Evolutionary conservation across 176 grass and related monocot species (phyloP).

Genomic region (Oryza meyeriana): DNA sequence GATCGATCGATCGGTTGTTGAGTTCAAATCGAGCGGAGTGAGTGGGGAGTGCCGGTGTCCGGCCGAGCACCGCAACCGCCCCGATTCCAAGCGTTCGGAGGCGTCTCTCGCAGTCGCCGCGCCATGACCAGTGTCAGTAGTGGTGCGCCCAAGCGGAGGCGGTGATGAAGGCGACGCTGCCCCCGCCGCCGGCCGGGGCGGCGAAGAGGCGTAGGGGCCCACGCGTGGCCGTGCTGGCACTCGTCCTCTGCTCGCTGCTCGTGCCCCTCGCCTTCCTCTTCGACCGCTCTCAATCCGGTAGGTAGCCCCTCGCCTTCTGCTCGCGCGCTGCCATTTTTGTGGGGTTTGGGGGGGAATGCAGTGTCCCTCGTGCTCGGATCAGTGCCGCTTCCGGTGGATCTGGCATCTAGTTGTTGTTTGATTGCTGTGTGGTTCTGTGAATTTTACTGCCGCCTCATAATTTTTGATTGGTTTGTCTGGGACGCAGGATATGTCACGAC

Average conservation of each 20-base stretch:
- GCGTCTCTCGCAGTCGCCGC: not conserved
- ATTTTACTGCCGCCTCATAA: not conserved
- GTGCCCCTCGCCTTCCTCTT: slow-evolving; percentile 80
- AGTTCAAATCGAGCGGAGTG: not conserved
- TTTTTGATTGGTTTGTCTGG: not conserved
- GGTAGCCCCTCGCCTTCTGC: not conserved
- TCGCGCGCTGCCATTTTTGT: not conserved
- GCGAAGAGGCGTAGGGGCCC: slow-evolving; percentile 57
- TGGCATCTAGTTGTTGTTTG: not conserved
- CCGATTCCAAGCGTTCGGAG: not conserved
- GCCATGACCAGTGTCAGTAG: slow-evolving; percentile 36
- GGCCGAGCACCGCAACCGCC: not conserved
- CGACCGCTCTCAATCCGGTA: slow-evolving; percentile 66
- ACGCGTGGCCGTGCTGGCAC: slow-evolving; percentile 64
- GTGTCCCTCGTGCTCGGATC: slow-evolving; percentile 17
- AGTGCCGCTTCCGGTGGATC: slow-evolving; percentile 22
- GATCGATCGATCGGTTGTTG: not conserved
- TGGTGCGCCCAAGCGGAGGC: not conserved
- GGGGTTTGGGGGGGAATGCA: not conserved
- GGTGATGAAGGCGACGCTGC: slow-evolving; percentile 54
- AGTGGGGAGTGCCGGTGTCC: not conserved
- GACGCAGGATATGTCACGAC: slow-evolving; percentile 67
- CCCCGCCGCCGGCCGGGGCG: slow-evolving; percentile 40
- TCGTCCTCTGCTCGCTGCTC: slow-evolving; percentile 86
- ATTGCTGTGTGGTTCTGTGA: not conserved